Percentiles rank a stretch among this genome's conserved stretches.
phyloP scores from a whole-genome alignment of 1,284 basidiomycete genomes.

The Leccinum griseonigrum region DNA sequence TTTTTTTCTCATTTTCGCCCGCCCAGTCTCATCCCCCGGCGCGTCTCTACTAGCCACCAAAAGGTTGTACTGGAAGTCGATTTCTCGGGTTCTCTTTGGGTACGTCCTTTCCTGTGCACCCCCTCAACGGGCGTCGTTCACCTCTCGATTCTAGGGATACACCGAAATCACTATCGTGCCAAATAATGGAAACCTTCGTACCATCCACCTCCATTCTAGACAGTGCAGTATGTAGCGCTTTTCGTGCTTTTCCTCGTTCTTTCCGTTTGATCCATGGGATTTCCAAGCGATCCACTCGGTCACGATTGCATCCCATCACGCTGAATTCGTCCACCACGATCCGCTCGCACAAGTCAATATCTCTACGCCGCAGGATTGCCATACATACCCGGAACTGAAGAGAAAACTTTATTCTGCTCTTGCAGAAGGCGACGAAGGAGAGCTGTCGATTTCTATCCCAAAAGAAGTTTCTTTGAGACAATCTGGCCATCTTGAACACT shows the following conservation, averaged over 20 bases:
- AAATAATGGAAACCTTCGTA: constrained; percentile 69
- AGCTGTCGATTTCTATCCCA: constrained; percentile 89
- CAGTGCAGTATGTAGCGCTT: constrained; percentile 66
- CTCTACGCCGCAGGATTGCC: constrained; percentile 77
- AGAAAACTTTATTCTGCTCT: constrained; percentile 88
- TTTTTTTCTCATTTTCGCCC: constrained; percentile 18
- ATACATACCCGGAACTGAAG: constrained; percentile 92
- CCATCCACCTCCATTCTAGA: constrained; percentile 82
- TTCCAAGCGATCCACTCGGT: constrained; percentile 70
- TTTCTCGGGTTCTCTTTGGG: constrained; percentile 79
- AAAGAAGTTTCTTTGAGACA: constrained; percentile 72
- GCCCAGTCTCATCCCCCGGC: constrained; percentile 44
- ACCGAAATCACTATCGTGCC: constrained; percentile 89
- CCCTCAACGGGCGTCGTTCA: constrained; percentile 18
- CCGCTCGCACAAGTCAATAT: constrained; percentile 70
- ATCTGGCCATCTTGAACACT: constrained; percentile 46
- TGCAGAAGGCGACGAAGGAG: constrained; percentile 90
- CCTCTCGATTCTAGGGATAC: constrained; percentile 61
- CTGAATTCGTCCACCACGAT: constrained; percentile 77
- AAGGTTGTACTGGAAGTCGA: constrained; percentile 89
- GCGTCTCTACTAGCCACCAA: constrained; percentile 84
- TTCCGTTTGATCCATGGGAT: constrained; percentile 18
- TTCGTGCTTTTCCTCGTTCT: not conserved
- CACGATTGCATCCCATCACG: constrained; percentile 62
- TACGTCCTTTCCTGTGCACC: constrained; percentile 32